phyloP scores from a whole-genome alignment of 176 grass and related monocot genomes.

The Musa troglodytarum region DNA sequence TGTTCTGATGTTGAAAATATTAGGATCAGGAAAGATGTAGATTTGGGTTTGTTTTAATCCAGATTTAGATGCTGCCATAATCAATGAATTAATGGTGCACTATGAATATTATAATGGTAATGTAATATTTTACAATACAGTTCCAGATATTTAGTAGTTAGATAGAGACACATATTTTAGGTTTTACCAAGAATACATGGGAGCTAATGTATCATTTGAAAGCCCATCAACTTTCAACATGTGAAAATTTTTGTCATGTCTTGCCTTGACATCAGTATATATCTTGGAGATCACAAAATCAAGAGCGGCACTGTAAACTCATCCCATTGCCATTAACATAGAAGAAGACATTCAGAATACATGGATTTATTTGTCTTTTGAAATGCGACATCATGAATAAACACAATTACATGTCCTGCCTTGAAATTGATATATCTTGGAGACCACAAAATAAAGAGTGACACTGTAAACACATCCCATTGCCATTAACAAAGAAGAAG shows the following conservation, averaged over 20 bases:
- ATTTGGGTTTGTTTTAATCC: background rate
- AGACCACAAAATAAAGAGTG: no score
- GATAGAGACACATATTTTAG: background rate
- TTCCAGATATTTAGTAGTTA: background rate
- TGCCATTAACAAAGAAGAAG: no score
- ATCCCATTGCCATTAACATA: no score
- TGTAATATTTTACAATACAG: background rate
- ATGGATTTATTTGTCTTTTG: no score
- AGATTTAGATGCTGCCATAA: background rate
- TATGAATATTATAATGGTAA: background rate
- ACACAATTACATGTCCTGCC: background rate
- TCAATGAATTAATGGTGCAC: background rate
- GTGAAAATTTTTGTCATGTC: background rate
- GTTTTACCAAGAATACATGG: background rate
- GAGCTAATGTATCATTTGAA: background rate
- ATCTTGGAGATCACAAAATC: no score
- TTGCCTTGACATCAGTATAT: background rate
- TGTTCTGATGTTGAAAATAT: background rate
- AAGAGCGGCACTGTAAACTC: no score
- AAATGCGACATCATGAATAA: no score
- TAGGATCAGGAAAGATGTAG: background rate
- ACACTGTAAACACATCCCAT: no score
- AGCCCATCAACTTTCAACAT: background rate
- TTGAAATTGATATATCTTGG: background rate
- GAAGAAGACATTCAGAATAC: no score